These are phyloP conservation scores for Gleditsia sinensis DNA, from an alignment of 306 rosid species.

Conservation along the genomic window DNA sequence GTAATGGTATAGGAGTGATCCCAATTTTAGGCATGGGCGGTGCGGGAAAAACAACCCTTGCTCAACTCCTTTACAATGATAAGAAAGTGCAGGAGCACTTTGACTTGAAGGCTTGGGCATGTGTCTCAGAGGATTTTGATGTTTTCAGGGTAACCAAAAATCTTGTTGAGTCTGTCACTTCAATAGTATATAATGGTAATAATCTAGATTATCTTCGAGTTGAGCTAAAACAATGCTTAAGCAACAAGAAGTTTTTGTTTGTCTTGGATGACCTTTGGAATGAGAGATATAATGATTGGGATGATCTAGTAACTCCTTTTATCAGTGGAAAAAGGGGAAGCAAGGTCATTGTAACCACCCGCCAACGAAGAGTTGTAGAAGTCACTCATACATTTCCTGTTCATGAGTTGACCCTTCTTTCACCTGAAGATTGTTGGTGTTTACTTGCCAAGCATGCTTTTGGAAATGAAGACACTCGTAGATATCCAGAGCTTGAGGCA, in stretches of 20 bases:
- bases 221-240: conserved; percentile 34
- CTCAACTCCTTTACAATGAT: conserved; percentile 34
- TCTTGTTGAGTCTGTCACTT: conserved; percentile 34
- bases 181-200: neutral
- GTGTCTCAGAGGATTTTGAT: conserved; percentile 48
- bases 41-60: conserved; percentile 50
- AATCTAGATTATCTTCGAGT: conserved; percentile 47
- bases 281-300: conserved; percentile 50
- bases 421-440: conserved; percentile 41
- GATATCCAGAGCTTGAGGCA: conserved; percentile 20
- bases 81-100: conserved; percentile 2
- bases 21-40: conserved; percentile 38
- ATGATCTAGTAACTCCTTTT: conserved; percentile 33
- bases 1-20: conserved; percentile 19
- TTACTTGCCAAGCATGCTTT: conserved; percentile 47
- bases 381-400: conserved; percentile 39
- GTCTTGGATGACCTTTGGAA: conserved; percentile 59
- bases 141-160: conserved; percentile 38
- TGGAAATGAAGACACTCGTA: conserved; percentile 1
- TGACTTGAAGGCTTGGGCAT: conserved; percentile 30
- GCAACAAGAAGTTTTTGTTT: conserved; percentile 41
- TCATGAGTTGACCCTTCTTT: conserved; percentile 27
- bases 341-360: conserved; percentile 49
- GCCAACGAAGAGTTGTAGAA: conserved; percentile 38
- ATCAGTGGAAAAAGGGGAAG: conserved; percentile 45